Evolutionary conservation across 2,329 filamentous ascomycete species (phyloP), one percentile per base, ranked within the genome.

Genomic region (Trichoderma brevicompactum): DNA sequence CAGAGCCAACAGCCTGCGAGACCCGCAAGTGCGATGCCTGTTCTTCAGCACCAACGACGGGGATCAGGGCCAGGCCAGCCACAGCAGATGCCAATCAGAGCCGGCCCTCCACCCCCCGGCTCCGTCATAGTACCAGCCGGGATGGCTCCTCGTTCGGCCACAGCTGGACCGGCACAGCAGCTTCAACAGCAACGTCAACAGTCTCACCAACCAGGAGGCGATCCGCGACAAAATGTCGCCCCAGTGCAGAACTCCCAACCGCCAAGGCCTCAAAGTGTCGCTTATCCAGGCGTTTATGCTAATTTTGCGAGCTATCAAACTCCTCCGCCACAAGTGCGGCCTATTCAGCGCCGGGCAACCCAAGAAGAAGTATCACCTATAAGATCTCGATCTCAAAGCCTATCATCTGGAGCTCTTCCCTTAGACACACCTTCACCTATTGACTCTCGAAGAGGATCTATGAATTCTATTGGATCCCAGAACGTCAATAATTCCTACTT

Each of bases 351-450:
- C 7, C 64, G 48, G 10, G 63, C 64, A 12, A 66, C 48, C 9
- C 58, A 62, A 38, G 62, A 64, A 17, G 64, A 68, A 23, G 60
- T 68, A 17, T 68, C 66, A 15, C 66, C 69, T 8, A 43, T 65
- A 13, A 65, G 65, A 8, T 43, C 66, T 15, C 65, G 70, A 34
- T 63, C 64, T 0, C 65, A 69, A 41, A 69, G 70, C 23, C 56
- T 65, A 23, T 68, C 69, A 2, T 70, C 69, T 0, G 53, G 49
- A 38, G 55, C 48, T 10, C 23, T 54, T 46, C 60, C 68, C 19
- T 12, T 69, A 17, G 60, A 64, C 12, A 68, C 69, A 5, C 68
- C 68, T 0, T 68, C 69, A 1, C 67, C 67, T 7, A 40, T 66
- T n/a, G 70, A 69, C 19, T 58, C 50, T 9, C 66, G 64, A 36